Evolutionary conservation across 2,329 filamentous ascomycete genomes (phyloP).

Genomic region (Rugonectria rugulosa): DNA sequence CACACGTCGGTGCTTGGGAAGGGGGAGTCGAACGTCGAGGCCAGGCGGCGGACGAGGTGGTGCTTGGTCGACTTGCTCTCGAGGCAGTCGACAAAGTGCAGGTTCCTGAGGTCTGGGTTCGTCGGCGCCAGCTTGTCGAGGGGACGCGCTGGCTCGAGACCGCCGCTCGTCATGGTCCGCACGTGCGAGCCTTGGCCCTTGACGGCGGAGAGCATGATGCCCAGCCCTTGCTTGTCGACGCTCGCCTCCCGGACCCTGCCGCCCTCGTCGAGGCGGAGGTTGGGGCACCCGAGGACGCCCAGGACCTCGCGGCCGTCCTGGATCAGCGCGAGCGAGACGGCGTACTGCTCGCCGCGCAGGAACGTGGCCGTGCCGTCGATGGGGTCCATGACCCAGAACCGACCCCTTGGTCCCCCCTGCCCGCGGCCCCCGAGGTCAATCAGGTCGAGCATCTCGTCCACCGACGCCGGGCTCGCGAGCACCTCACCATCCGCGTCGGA

Average conservation of each 20-base stretch:
- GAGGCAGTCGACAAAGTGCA: conserved; percentile 47
- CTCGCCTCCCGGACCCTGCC: conserved; percentile 46
- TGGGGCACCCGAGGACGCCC: conserved; percentile 69
- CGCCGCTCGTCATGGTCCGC: conserved; percentile 34
- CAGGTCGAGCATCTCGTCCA: conserved; percentile 65
- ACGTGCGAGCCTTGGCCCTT: conserved; percentile 42
- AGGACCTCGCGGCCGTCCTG: conserved; percentile 64
- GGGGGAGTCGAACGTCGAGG: conserved; percentile 39
- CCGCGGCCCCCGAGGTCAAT: conserved; percentile 65
- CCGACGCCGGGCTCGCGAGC: conserved; percentile 51
- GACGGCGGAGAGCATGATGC: conserved; percentile 46
- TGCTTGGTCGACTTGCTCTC: conserved; percentile 42
- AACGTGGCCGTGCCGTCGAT: conserved; percentile 71
- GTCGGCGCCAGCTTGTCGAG: conserved; percentile 33
- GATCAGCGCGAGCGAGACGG: conserved; percentile 65
- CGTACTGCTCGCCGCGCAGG: conserved; percentile 68
- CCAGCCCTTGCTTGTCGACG: conserved; percentile 44
- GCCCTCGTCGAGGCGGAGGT: conserved; percentile 53
- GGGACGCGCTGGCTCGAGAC: conserved; percentile 27
- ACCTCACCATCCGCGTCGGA: conserved; percentile 20
- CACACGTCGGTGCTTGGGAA: conserved; percentile 50
- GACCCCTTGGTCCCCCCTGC: conserved; percentile 43
- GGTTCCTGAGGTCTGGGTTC: conserved; percentile 25
- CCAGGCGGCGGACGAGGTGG: conserved; percentile 42
- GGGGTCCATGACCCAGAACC: conserved; percentile 70